phyloP scores from a whole-genome alignment of 768 basidiomycete genomes.

The Chalciporus chontae region DNA sequence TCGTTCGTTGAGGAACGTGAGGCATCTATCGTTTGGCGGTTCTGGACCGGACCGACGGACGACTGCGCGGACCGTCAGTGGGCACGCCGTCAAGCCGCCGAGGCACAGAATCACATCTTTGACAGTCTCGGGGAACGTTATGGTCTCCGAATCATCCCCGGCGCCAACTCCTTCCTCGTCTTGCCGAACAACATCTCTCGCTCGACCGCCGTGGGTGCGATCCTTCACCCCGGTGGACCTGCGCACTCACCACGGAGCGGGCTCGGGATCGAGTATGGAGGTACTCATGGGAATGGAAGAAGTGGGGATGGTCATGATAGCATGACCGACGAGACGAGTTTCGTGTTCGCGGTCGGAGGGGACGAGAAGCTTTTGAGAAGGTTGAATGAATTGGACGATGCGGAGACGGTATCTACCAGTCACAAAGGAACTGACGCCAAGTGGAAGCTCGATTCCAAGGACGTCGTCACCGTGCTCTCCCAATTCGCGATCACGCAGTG shows the following conservation, averaged over 20 bases:
- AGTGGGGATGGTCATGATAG: constrained; percentile 19
- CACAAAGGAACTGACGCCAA: constrained; percentile 75
- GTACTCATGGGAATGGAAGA: background rate
- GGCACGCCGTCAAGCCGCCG: constrained; percentile 84
- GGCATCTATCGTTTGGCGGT: constrained; percentile 82
- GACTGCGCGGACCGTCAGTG: constrained; percentile 65
- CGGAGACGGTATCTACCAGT: constrained; percentile 70
- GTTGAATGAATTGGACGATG: constrained; percentile 68
- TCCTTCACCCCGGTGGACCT: constrained; percentile 62
- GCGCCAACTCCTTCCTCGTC: constrained; percentile 75
- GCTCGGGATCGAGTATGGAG: constrained; percentile 30
- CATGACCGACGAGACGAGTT: constrained; percentile 44
- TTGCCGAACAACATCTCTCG: constrained; percentile 81
- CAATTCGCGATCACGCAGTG: constrained; percentile 8
- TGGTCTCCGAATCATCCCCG: constrained; percentile 79
- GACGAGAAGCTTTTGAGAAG: constrained; percentile 78
- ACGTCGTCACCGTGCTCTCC: constrained; percentile 33
- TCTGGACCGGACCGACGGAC: constrained; percentile 57
- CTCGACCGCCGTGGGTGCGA: constrained; percentile 79
- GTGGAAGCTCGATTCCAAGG: constrained; percentile 51
- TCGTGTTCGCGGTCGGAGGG: constrained; percentile 62
- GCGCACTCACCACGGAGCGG: constrained; percentile 33
- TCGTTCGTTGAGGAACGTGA: constrained; percentile 82
- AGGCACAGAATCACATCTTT: constrained; percentile 91
- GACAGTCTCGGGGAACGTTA: constrained; percentile 84